phyloP scores from a whole-genome alignment of 2,329 filamentous ascomycete species.

The Hypocreales sp. region DNA sequence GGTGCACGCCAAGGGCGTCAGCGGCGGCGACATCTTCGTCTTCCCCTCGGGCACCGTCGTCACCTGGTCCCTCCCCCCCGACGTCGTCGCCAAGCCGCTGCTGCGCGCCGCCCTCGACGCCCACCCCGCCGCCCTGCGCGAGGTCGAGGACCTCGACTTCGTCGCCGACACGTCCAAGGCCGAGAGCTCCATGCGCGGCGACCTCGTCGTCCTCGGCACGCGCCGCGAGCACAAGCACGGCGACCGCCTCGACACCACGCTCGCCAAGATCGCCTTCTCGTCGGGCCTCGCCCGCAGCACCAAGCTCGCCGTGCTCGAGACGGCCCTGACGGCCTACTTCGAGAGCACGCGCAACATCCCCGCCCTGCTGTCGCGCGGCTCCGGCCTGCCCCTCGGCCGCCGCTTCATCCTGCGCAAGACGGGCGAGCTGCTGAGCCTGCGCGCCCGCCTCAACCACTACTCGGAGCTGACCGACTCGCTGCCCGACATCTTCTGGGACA shows the following conservation, averaged over 20 bases:
- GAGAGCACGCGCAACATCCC: slow-evolving; percentile 74
- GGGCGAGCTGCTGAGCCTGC: slow-evolving; percentile 74
- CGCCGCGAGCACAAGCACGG: slow-evolving; percentile 33
- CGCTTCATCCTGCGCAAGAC: slow-evolving; percentile 85
- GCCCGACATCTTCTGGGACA: slow-evolving; percentile 96
- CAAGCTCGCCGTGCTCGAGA: slow-evolving; percentile 85
- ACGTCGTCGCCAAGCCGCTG: slow-evolving; percentile 59
- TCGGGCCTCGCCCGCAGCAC: slow-evolving; percentile 85
- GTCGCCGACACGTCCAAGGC: slow-evolving; percentile 58
- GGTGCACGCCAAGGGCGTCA: slow-evolving; percentile 43
- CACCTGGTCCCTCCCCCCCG: slow-evolving; percentile 72
- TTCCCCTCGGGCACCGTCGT: slow-evolving; percentile 92
- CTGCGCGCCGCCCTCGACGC: slow-evolving; percentile 61
- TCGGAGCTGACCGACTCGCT: slow-evolving; percentile 90
- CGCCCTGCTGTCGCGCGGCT: slow-evolving; percentile 53
- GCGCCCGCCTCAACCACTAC: slow-evolving; percentile 90
- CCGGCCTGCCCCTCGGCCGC: slow-evolving; percentile 30
- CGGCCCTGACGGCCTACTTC: slow-evolving; percentile 68
- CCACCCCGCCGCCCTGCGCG: slow-evolving; percentile 51
- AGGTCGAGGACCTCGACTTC: slow-evolving; percentile 85
- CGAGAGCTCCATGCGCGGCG: slow-evolving; percentile 65
- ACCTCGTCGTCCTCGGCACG: slow-evolving; percentile 80
- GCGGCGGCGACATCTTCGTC: slow-evolving; percentile 78
- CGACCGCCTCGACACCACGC: slow-evolving; percentile 41
- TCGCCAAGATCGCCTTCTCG: slow-evolving; percentile 93